Percentiles rank a stretch among this genome's conserved stretches.
Conservation (phyloP, 2,329 filamentous ascomycete species). For the Dactylellina cionopaga region DNA sequence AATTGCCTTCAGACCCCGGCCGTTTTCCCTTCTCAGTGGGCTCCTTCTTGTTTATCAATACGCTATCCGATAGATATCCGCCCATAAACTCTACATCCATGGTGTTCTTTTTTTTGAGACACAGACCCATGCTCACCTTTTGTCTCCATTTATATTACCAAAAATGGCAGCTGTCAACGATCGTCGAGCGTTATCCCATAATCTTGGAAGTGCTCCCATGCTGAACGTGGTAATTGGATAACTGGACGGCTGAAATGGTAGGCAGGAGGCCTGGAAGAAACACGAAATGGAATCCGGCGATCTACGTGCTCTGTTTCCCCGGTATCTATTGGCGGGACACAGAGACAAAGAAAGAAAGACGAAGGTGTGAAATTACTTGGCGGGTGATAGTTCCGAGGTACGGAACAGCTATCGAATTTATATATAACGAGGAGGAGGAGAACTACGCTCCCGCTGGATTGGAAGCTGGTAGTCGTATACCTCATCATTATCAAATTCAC, state of each 20-base stretch:
- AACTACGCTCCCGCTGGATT: constrained; percentile 12
- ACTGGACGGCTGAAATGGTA: background rate
- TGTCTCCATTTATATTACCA: background rate
- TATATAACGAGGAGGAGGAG: constrained; percentile 38
- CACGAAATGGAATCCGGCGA: constrained; percentile 28
- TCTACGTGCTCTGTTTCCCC: constrained; percentile 27
- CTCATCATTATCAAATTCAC: background rate
- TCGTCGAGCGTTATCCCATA: constrained; percentile 14
- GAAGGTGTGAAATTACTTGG: constrained; percentile 16
- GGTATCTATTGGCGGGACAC: constrained; percentile 5
- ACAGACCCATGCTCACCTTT: background rate
- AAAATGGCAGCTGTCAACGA: constrained; percentile 41
- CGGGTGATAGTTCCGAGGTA: background rate
- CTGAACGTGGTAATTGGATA: constrained; percentile 11
- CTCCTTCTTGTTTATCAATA: too few relatives aligned
- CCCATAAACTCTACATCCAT: too few relatives aligned
- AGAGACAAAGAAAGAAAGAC: background rate
- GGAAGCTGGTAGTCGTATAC: constrained; percentile 2
- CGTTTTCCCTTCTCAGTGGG: too few relatives aligned
- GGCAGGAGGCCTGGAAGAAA: background rate
- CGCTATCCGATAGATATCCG: too few relatives aligned
- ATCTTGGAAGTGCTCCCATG: constrained; percentile 12
- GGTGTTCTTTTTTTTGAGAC: too few relatives aligned
- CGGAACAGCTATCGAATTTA: too few relatives aligned
- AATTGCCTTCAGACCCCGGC: too few relatives aligned